These are phyloP conservation scores for Spathaspora sp. DNA, from an alignment of 1,139 yeast genomes.

Conservation along the genomic window DNA sequence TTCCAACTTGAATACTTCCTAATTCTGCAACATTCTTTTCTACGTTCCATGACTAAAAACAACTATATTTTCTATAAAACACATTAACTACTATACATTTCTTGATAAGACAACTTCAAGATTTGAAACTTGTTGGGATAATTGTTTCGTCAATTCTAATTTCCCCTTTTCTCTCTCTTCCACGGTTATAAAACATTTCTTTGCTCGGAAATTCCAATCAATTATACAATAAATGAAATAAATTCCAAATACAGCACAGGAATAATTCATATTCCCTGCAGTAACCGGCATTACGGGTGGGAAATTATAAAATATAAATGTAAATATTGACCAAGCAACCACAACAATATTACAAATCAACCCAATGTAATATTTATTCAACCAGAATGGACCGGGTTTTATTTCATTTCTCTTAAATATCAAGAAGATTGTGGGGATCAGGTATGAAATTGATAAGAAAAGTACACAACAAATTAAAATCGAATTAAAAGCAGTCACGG, in stretches of 20 bases:
- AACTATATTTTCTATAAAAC: no score
- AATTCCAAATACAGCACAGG: slow-evolving; percentile 39
- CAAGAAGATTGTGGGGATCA: slow-evolving; percentile 33
- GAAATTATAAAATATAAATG: slow-evolving; percentile 42
- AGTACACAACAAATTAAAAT: slow-evolving; percentile 39
- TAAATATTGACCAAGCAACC: slow-evolving; percentile 40
- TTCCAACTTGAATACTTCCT: no score
- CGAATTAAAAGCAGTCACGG: slow-evolving; percentile 43
- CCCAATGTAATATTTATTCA: slow-evolving; percentile 27
- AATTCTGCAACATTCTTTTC: no score
- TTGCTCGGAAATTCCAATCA: slow-evolving; percentile 43
- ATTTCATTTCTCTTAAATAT: slow-evolving; percentile 37
- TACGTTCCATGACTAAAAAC: no score
- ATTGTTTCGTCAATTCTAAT: slow-evolving; percentile 25
- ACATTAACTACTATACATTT: background rate
- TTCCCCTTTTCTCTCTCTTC: slow-evolving; percentile 25
- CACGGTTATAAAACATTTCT: slow-evolving; percentile 25
- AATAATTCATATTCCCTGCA: slow-evolving; percentile 47
- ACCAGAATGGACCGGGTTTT: slow-evolving; percentile 51
- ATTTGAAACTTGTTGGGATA: slow-evolving; percentile 27
- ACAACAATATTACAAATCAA: slow-evolving; percentile 21
- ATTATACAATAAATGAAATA: slow-evolving; percentile 30
- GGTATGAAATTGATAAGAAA: slow-evolving; percentile 35
- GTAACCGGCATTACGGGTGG: slow-evolving; percentile 46
- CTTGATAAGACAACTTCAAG: slow-evolving; percentile 25